A percentile compares a stretch with the other conserved stretches of the same genome.
Evolutionary conservation across 2,329 filamentous ascomycete genomes (phyloP).

Genomic region (Fusarium miscanthi): DNA sequence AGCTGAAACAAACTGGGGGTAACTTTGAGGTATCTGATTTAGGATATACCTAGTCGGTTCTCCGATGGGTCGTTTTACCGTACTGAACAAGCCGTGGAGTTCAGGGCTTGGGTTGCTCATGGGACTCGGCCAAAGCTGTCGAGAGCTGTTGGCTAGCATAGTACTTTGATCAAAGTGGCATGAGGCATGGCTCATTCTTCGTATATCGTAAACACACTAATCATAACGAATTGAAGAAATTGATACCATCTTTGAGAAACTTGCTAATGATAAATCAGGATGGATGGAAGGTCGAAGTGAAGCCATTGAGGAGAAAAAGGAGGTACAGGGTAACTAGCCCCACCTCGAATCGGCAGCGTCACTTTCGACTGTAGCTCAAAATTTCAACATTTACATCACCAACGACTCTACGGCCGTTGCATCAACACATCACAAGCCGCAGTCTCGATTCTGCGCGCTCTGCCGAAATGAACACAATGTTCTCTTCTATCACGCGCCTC

Average conservation of each 20-base stretch:
- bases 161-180: not conserved
- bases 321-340: slow-evolving; percentile 33
- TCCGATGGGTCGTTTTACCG: no score
- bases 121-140: no score
- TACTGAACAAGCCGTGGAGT: no score
- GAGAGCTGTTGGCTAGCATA: no score
- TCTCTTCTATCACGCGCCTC: slow-evolving; percentile 48
- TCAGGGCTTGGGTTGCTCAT: no score
- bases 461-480: slow-evolving; percentile 39
- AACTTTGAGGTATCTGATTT: no score
- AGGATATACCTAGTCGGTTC: no score
- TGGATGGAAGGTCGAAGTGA: slow-evolving; percentile 42
- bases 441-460: slow-evolving; percentile 21
- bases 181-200: not conserved
- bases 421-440: slow-evolving; percentile 29
- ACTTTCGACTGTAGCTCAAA: slow-evolving; percentile 42
- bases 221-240: not conserved
- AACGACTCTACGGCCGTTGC: slow-evolving; percentile 17
- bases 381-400: slow-evolving; percentile 44
- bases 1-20: fast-evolving
- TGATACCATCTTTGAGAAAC: not conserved
- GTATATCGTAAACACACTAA: no score
- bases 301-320: not conserved
- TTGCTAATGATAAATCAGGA: slow-evolving; percentile 49
- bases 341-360: slow-evolving; percentile 28